phyloP scores from a whole-genome alignment of 495 filamentous ascomycete genomes.

The Pseudevernia furfuracea region DNA sequence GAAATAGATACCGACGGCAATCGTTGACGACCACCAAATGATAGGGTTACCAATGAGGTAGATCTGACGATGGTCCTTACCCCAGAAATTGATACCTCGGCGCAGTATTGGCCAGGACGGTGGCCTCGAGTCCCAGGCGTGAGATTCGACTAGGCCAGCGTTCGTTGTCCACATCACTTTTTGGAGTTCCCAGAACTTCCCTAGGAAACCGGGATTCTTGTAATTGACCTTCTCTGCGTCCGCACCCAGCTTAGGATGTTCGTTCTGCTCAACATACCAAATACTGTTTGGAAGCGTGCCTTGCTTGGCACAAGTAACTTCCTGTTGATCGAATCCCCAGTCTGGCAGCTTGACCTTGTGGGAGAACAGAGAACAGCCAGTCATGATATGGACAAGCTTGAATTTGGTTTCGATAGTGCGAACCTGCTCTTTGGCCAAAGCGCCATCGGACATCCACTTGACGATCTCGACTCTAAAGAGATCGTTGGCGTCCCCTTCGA shows the following conservation, averaged over 20 bases:
- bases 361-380: conserved; percentile 90
- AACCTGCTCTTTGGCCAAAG: conserved; percentile 71
- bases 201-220: conserved; percentile 86
- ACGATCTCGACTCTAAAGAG: conserved; percentile 91
- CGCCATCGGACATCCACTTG: conserved; percentile 76
- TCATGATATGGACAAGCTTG: conserved; percentile 90
- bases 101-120: conserved; percentile 87
- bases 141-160: conserved; percentile 89
- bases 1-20: conserved; percentile 69
- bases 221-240: conserved; percentile 92
- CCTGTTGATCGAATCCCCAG: conserved; percentile 95
- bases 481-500: conserved; percentile 94
- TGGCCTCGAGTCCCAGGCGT: conserved; percentile 95
- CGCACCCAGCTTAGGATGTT: conserved; percentile 64
- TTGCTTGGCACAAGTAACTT: conserved; percentile 91
- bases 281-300: conserved; percentile 91
- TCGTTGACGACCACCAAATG: conserved; percentile 87
- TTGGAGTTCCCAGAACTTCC: conserved; percentile 99
- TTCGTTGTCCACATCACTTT: conserved; percentile 99
- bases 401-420: conserved; percentile 97
- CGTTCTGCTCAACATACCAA: conserved; percentile 91
- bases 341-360: conserved; percentile 98
- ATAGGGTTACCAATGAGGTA: conserved; percentile 94
- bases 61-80: conserved; percentile 84
- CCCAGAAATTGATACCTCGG: conserved; percentile 99